Conservation (phyloP, 371 early-diverging fungal species). For the Actinomortierella ambigua region DNA sequence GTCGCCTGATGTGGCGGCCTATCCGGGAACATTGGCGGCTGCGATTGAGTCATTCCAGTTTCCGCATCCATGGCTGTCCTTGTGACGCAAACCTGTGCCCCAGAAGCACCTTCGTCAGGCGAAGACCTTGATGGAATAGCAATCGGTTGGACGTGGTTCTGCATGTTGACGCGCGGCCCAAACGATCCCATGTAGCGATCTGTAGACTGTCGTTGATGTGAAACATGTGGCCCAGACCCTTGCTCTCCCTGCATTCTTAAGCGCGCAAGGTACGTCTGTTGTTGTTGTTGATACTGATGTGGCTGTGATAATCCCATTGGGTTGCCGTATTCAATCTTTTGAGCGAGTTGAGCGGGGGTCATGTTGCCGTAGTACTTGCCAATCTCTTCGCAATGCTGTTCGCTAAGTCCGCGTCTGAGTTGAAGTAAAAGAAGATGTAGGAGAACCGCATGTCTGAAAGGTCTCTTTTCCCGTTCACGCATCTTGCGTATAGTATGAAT, state of each 20-base stretch:
- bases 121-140: neutral
- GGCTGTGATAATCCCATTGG: conserved; percentile 10
- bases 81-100: no score
- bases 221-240: neutral
- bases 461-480: conserved; percentile 26
- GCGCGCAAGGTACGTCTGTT: neutral
- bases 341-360: conserved; percentile 19
- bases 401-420: conserved; percentile 17
- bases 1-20: no score
- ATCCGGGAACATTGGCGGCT: no score
- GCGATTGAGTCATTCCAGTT: no score
- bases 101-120: neutral
- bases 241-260: neutral
- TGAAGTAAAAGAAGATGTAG: conserved; percentile 23
- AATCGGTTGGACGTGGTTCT: neutral
- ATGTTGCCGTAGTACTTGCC: conserved; percentile 26
- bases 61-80: no score
- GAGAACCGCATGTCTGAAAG: conserved; percentile 25
- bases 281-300: conserved; percentile 9
- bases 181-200: neutral
- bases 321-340: conserved; percentile 14
- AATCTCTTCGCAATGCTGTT: conserved; percentile 30
- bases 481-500: conserved; percentile 29
- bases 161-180: neutral
- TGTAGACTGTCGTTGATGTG: neutral